These are phyloP conservation scores for Sugiyamaella americana DNA, from an alignment of 805 yeast species.

Conservation along the genomic window DNA sequence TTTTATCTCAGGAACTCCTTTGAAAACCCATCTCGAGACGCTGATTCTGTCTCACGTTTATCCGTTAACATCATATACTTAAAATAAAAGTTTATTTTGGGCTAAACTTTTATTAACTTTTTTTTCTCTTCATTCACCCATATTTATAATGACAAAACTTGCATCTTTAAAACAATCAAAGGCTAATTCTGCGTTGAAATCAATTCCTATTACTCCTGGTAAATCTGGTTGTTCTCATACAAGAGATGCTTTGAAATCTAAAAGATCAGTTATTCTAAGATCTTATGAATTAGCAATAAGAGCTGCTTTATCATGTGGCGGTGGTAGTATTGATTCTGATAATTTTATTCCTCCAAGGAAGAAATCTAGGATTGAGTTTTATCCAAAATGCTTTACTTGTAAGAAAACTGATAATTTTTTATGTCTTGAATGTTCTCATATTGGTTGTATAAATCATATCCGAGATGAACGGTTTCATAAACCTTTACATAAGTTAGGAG, in stretches of 20 bases:
- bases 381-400: conserved; percentile 11
- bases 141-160: no score
- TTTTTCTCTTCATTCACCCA: no score
- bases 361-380: conserved; percentile 3
- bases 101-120: no score
- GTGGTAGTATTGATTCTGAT: background rate
- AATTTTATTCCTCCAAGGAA: background rate
- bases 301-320: conserved; percentile 9
- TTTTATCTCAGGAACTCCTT: no score
- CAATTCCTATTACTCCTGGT: background rate
- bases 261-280: conserved; percentile 6
- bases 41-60: no score
- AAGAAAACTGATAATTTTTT: conserved; percentile 8
- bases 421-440: conserved; percentile 19
- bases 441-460: conserved; percentile 17
- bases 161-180: no score
- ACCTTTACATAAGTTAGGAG: conserved; percentile 41
- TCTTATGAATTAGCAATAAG: conserved; percentile 14
- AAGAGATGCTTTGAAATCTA: background rate
- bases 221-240: background rate
- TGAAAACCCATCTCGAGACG: no score
- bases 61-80: no score
- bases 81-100: no score
- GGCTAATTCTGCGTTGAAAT: no score
- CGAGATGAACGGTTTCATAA: conserved; percentile 10